Conservation (phyloP, 306 rosid genomes). For the Rosa chinensis region DNA sequence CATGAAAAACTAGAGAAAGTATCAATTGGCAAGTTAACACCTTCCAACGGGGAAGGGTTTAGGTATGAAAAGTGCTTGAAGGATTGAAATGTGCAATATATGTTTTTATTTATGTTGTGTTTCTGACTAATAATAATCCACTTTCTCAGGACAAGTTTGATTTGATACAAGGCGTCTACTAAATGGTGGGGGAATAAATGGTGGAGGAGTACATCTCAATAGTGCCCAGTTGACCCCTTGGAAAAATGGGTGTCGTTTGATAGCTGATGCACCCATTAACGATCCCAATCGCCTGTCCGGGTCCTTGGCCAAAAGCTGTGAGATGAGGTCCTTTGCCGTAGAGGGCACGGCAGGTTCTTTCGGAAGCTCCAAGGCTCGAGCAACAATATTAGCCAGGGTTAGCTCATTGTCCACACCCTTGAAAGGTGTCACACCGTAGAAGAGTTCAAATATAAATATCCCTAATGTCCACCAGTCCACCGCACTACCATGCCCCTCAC, state of each 20-base stretch:
- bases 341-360: conserved; percentile 52
- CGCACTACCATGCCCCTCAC: conserved; percentile 74
- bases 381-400: conserved; percentile 70
- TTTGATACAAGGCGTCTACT: conserved; percentile 45
- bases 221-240: conserved; percentile 71
- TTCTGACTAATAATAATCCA: conserved; percentile 56
- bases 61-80: too few species aligned
- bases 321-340: conserved; percentile 56
- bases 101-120: neutral
- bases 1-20: neutral
- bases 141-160: conserved; percentile 56
- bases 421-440: conserved; percentile 74
- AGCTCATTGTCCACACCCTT: conserved; percentile 65
- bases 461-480: conserved; percentile 90
- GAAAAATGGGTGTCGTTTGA: conserved; percentile 65
- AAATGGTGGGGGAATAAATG: conserved; percentile 45
- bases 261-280: conserved; percentile 53
- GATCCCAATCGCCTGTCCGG: conserved; percentile 66
- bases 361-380: conserved; percentile 72
- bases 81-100: neutral
- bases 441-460: conserved; percentile 54
- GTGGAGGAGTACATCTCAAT: conserved; percentile 68
- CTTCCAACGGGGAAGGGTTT: neutral
- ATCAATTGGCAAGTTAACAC: neutral
- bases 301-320: conserved; percentile 63